Evolutionary conservation across 345 rosid species (phyloP), one percentile per base, ranked within the genome.

Genomic region (Microcos paniculata): DNA sequence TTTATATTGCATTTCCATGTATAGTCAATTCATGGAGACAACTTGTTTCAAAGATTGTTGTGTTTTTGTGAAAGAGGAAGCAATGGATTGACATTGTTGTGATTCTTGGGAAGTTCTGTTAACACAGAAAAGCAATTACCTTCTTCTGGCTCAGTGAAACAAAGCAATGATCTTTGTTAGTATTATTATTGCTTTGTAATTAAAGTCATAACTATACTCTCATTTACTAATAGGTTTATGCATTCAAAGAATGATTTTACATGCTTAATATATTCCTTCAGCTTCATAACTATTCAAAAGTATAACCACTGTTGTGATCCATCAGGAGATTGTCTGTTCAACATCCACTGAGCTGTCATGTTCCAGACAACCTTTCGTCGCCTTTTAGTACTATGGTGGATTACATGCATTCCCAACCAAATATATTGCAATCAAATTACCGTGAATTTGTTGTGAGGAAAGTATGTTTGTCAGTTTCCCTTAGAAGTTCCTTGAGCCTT

Each of bases 311-410:
- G 35, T 62, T 26, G 30, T 72, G 33, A 53, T 12, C 15, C 23
- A 3, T 72, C 80, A 86, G 89, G 86, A 76, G 77, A 78, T 78
- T 83, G 49, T 78, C 80, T 55, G 78, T 62, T 78, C 78, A 59
- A 1, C 67, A 82, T 76, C 83, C 81, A 21, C 67, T 45, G 43
- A 23, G 43, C 70, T 35, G n/a, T 40, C 63, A 63, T 66, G 46
- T 64, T 63, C 62, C 76, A 26, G 78, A 79, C 26, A 31, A 62
- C 70, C 40, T 62, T 19, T 21, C 78, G 28, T 75, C 74, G 73
- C 79, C 84, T 6, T 26, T 70, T 62, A 52, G 62, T 31, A 33
- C 70, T 70, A 61, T 75, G 30, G 49, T 58, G 62, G 83, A 86
- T 65, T 75, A 79, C 79, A 55, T 30, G 51, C 68, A 66, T 77